Conservation (phyloP, 2,329 filamentous ascomycete genomes). For the Coleophoma crateriformis region DNA sequence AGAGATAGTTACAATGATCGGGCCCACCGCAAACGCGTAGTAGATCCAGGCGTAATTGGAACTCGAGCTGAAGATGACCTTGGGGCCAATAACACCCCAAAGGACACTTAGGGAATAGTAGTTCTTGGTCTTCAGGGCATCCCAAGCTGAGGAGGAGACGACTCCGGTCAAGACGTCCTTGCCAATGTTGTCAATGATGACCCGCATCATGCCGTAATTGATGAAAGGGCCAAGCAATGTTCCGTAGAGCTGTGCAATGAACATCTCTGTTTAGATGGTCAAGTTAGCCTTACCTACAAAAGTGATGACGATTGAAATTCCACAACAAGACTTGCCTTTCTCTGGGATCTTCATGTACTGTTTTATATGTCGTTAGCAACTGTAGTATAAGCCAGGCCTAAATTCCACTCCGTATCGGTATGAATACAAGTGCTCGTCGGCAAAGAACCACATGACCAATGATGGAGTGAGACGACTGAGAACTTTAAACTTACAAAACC, state of each 20-base stretch:
- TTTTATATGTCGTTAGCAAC: no score
- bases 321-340: neutral
- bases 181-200: conserved; percentile 7
- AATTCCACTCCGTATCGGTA: no score
- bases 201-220: conserved; percentile 27
- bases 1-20: conserved; percentile 16
- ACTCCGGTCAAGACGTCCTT: conserved; percentile 13
- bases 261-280: conserved; percentile 21
- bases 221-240: conserved; percentile 27
- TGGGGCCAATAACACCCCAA: conserved; percentile 30
- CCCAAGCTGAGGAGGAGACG: conserved; percentile 19
- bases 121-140: conserved; percentile 24
- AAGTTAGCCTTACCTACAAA: no score
- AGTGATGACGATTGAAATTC: no score
- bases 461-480: no score
- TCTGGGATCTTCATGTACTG: conserved; percentile 32
- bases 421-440: no score
- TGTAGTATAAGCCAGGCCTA: no score
- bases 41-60: conserved; percentile 24
- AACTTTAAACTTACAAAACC: conserved; percentile 16
- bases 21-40: conserved; percentile 25
- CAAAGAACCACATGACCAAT: no score
- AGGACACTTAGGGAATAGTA: conserved; percentile 28
- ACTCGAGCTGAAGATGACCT: conserved; percentile 18
- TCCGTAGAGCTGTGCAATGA: conserved; percentile 28